Evolutionary conservation across 306 rosid species (phyloP).

Genomic region (Malus sieversii): DNA sequence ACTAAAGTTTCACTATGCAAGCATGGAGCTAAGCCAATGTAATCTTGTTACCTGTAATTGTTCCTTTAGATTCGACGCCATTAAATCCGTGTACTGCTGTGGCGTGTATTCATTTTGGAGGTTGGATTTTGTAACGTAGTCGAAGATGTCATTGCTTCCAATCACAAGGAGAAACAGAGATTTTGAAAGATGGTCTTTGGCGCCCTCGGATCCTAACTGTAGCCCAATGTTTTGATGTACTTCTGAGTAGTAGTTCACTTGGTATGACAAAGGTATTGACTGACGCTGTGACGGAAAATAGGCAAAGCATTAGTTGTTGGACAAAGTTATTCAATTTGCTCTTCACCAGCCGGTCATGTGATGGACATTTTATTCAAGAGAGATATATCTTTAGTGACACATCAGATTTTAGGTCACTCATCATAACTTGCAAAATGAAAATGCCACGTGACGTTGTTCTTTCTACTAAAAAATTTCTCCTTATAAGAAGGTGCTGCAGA

Average conservation of each 20-base stretch:
- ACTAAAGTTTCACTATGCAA: not conserved
- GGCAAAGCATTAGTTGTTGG: not conserved
- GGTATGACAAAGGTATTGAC: constrained; percentile 39
- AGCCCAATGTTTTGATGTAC: constrained; percentile 27
- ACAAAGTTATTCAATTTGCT: not conserved
- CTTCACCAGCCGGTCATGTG: not conserved
- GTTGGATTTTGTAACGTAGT: constrained; percentile 35
- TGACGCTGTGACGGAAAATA: constrained; percentile 15
- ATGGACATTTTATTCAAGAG: too few relatives aligned
- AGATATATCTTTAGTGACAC: too few relatives aligned
- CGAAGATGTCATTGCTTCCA: constrained; percentile 74
- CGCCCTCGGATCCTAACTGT: constrained; percentile 23
- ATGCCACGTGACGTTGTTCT: fast-evolving
- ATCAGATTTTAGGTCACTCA: too few relatives aligned
- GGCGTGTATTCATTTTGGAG: constrained; percentile 32
- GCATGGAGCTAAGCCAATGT: not conserved
- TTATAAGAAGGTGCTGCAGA: too few relatives aligned
- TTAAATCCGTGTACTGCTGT: constrained; percentile 38
- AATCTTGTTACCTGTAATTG: constrained; percentile 44
- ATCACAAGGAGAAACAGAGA: constrained; percentile 56
- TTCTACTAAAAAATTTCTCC: not conserved
- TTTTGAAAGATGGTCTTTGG: constrained; percentile 40
- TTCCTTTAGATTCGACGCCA: constrained; percentile 36
- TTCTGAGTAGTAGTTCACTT: constrained; percentile 39
- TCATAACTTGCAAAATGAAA: too few relatives aligned